Percentiles rank a stretch among this genome's conserved stretches.
phyloP scores from a whole-genome alignment of 805 yeast genomes.

The Metschnikowia chrysomelidarum region DNA sequence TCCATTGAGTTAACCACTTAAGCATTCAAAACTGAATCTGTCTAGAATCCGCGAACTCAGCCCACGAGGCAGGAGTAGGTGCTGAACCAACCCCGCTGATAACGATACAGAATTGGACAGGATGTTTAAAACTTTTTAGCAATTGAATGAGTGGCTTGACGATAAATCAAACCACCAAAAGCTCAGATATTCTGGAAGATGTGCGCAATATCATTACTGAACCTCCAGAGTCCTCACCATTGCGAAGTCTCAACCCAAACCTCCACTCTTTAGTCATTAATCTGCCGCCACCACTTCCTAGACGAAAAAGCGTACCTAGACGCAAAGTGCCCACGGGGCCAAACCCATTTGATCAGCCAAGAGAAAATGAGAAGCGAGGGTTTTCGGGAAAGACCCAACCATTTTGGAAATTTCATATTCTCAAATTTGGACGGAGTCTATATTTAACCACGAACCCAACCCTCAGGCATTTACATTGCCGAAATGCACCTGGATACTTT shows the following conservation, averaged over 20 bases:
- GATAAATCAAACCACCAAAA: no score
- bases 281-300: background rate
- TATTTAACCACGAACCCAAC: slow-evolving; percentile 70
- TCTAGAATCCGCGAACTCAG: no score
- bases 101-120: no score
- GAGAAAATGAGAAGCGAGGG: background rate
- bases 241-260: slow-evolving; percentile 1
- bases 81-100: no score
- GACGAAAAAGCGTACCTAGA: slow-evolving; percentile 3
- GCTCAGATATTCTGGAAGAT: background rate
- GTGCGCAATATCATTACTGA: background rate
- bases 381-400: slow-evolving; percentile 17
- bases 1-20: no score
- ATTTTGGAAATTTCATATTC: slow-evolving; percentile 64
- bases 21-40: no score
- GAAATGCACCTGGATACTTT: slow-evolving; percentile 63
- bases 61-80: no score
- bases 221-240: slow-evolving; percentile 3
- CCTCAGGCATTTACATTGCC: slow-evolving; percentile 52
- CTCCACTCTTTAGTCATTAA: slow-evolving; percentile 1
- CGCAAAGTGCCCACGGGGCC: slow-evolving; percentile 13
- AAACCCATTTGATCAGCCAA: slow-evolving; percentile 7
- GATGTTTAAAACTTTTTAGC: no score
- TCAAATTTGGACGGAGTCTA: slow-evolving; percentile 51
- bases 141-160: no score